Percentiles rank a stretch among this genome's conserved stretches.
phyloP scores from a whole-genome alignment of 2,329 filamentous ascomycete genomes.

The Talaromyces sp. region DNA sequence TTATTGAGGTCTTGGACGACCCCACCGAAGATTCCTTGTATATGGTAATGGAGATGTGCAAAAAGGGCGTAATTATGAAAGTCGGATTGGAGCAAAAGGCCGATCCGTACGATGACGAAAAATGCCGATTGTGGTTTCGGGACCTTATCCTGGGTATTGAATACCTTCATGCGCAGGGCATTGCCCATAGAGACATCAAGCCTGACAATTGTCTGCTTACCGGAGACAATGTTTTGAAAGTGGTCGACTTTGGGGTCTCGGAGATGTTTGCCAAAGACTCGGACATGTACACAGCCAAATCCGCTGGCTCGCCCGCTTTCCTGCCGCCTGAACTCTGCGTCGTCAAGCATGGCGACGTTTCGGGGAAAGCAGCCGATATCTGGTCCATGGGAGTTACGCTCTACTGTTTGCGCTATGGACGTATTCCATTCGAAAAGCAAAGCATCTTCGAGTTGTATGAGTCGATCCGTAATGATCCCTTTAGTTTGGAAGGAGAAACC shows the following conservation, averaged over 20 bases:
- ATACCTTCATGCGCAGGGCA: constrained; percentile 89
- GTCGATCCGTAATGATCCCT: constrained; percentile 69
- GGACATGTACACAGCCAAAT: constrained; percentile 88
- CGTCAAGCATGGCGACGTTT: constrained; percentile 78
- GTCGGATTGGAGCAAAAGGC: constrained; percentile 81
- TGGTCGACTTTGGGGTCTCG: constrained; percentile 98
- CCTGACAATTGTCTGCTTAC: constrained; percentile 92
- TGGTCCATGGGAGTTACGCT: constrained; percentile 98
- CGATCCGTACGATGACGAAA: constrained; percentile 75
- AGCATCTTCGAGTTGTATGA: constrained; percentile 84
- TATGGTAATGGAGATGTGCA: constrained; percentile 99
- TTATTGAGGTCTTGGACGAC: constrained; percentile 94
- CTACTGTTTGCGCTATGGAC: constrained; percentile 86
- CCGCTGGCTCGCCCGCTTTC: constrained; percentile 91
- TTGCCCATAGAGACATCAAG: constrained; percentile 96
- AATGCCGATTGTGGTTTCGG: constrained; percentile 86
- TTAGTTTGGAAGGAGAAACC: constrained; percentile 59
- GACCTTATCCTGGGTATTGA: constrained; percentile 93
- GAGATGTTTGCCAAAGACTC: constrained; percentile 93
- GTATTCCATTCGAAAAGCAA: constrained; percentile 76
- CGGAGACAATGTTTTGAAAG: constrained; percentile 86
- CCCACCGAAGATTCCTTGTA: constrained; percentile 93
- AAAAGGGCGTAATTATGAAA: constrained; percentile 96
- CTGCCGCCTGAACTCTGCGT: constrained; percentile 89
- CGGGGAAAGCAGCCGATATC: constrained; percentile 85